These are phyloP conservation scores for Capniomyces stellatus DNA, from an alignment of 371 early-diverging fungal genomes.

Conservation along the genomic window DNA sequence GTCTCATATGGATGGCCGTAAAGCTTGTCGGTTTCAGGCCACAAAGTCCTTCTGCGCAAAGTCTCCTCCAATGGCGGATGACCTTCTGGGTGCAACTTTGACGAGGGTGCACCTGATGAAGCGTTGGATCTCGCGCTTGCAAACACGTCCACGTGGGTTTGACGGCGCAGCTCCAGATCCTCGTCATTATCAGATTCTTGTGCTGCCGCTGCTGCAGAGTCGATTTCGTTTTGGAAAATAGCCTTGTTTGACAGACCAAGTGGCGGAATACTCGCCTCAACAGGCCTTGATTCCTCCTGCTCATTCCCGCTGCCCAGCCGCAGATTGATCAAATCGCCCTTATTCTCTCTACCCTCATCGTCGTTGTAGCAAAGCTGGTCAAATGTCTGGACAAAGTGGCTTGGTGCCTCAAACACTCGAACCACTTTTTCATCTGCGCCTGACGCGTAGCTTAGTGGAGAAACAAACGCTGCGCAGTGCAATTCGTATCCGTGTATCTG, in stretches of 20 bases:
- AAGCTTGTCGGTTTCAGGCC: slow-evolving; percentile 91
- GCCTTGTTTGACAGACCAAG: slow-evolving; percentile 93
- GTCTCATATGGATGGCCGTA: slow-evolving; percentile 92
- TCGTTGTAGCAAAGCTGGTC: slow-evolving; percentile 27
- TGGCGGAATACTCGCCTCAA: slow-evolving; percentile 74
- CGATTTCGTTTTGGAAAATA: slow-evolving; percentile 18
- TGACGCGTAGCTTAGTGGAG: slow-evolving; percentile 56
- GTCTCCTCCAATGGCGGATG: slow-evolving; percentile 77
- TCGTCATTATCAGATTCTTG: slow-evolving; percentile 17
- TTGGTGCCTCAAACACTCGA: slow-evolving; percentile 79
- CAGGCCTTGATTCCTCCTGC: slow-evolving; percentile 20
- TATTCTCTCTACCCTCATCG: slow-evolving; percentile 6
- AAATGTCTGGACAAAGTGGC: slow-evolving; percentile 51
- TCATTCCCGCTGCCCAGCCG: slow-evolving; percentile 20
- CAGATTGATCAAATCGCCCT: neutral
- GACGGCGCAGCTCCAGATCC: slow-evolving; percentile 23
- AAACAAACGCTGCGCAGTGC: slow-evolving; percentile 61
- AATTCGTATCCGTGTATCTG: slow-evolving; percentile 95
- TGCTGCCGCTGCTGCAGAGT: neutral
- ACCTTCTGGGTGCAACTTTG: neutral
- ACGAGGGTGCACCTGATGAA: neutral
- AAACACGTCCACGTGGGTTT: slow-evolving; percentile 9
- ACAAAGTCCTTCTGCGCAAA: slow-evolving; percentile 73
- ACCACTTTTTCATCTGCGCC: slow-evolving; percentile 92
- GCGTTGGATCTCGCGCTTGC: neutral